phyloP scores from a whole-genome alignment of 164 flowering plant species.

The Kingdonia uniflora region DNA sequence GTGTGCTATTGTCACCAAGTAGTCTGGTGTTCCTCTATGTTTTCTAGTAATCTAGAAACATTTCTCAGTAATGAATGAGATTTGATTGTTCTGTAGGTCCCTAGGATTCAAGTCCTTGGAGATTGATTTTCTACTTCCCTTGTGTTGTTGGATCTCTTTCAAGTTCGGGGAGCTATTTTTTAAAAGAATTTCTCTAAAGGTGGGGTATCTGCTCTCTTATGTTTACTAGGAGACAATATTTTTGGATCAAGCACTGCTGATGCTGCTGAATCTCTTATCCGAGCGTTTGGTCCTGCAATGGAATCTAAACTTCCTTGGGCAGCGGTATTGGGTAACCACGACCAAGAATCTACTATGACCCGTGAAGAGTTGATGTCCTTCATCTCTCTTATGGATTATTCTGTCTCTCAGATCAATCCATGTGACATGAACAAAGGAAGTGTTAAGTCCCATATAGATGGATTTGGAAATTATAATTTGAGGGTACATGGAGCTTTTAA shows the following conservation, averaged over 20 bases:
- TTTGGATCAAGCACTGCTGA: conserved; percentile 70
- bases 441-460: conserved; percentile 38
- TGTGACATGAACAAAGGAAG: conserved; percentile 12
- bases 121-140: no score
- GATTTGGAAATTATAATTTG: conserved; percentile 82
- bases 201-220: not conserved
- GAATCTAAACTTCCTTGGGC: conserved; percentile 84
- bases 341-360: conserved; percentile 89
- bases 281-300: conserved; percentile 59
- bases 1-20: no score
- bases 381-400: conserved; percentile 74
- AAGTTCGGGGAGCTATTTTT: no score
- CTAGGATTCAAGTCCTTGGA: no score
- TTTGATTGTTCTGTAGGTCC: no score
- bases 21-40: no score
- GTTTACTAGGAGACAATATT: conserved; percentile 65
- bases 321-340: conserved; percentile 88
- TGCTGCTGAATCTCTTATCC: conserved; percentile 78
- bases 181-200: conserved; percentile 5
- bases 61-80: not conserved
- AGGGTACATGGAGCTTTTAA: conserved; percentile 56
- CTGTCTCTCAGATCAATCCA: conserved; percentile 65
- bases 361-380: conserved; percentile 75
- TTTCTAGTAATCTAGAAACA: not conserved
- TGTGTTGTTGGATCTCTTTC: no score